Evolutionary conservation across 441 rosid species (phyloP).

Genomic region (Cnidoscolus chayamansa): DNA sequence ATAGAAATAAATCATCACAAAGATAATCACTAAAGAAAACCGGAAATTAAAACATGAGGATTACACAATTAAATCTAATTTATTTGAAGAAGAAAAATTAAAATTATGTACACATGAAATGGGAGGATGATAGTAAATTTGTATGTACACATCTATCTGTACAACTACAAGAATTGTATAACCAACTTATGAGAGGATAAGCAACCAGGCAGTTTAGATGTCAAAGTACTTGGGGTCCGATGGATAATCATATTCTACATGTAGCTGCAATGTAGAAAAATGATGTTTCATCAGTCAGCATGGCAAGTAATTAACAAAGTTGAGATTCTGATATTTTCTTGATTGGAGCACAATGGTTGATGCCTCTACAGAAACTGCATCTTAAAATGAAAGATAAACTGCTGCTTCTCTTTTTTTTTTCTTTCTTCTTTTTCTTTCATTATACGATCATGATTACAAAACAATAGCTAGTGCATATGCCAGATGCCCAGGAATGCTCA

Average conservation of each 20-base stretch:
- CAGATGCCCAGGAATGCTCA: neutral
- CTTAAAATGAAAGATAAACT: neutral
- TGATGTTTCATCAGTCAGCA: neutral
- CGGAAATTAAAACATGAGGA: neutral
- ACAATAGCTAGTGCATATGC: neutral
- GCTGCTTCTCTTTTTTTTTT: neutral
- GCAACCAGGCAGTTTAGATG: slow-evolving; percentile 30
- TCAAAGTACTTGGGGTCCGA: slow-evolving; percentile 53
- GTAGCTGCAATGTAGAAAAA: slow-evolving; percentile 39
- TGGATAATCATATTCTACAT: slow-evolving; percentile 50
- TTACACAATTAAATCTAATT: neutral
- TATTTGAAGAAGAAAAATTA: neutral
- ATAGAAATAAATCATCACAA: neutral
- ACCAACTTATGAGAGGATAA: slow-evolving; percentile 12
- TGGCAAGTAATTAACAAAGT: neutral
- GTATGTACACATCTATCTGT: slow-evolving; percentile 28
- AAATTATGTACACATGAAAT: slow-evolving; percentile 22
- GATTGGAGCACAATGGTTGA: neutral
- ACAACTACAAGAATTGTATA: slow-evolving; percentile 22
- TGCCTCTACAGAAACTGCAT: neutral
- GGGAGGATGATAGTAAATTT: slow-evolving; percentile 1
- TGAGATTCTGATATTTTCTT: neutral
- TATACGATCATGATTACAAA: neutral
- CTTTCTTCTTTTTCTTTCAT: neutral
- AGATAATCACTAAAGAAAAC: neutral